Percentiles rank a stretch among this genome's conserved stretches.
Evolutionary conservation across 495 filamentous ascomycete genomes (phyloP).

Genomic region (Aspergillus incahuasiensis): DNA sequence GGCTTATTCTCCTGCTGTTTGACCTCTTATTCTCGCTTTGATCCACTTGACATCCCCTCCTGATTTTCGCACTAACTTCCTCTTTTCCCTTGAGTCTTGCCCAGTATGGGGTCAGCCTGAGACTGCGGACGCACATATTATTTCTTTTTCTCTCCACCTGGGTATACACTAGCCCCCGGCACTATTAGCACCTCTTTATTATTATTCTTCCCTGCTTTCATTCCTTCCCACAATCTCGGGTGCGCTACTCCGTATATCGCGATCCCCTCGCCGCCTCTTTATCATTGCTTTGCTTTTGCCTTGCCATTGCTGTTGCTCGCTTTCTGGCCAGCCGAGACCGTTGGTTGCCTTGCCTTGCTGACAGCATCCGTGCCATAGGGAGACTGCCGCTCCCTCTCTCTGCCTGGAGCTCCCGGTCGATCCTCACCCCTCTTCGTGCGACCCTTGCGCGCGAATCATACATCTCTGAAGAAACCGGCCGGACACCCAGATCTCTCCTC

Average conservation of each 20-base stretch:
- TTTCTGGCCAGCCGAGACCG: neutral
- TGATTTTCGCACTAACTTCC: slow-evolving; percentile 6
- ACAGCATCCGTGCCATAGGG: neutral
- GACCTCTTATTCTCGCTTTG: neutral
- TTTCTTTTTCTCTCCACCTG: slow-evolving; percentile 4
- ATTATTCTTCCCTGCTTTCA: slow-evolving; percentile 2
- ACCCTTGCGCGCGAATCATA: slow-evolving; percentile 5
- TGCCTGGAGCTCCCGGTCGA: neutral
- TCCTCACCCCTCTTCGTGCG: slow-evolving; percentile 13
- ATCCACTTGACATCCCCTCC: neutral
- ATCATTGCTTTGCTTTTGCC: neutral
- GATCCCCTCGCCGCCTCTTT: neutral
- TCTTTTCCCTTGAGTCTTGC: neutral
- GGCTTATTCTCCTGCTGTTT: neutral
- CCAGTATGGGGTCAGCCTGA: neutral
- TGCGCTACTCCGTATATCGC: neutral
- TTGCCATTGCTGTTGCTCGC: neutral
- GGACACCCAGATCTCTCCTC: neutral
- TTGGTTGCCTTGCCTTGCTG: neutral
- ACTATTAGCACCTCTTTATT: slow-evolving; percentile 9
- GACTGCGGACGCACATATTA: neutral
- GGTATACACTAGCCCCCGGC: neutral
- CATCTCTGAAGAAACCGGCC: neutral
- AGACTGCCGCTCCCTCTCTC: neutral
- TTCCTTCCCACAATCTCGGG: slow-evolving; percentile 10